Evolutionary conservation across 331 rosid genomes (phyloP), one percentile per base, ranked within the genome.

Genomic region (Acacia pycnantha): DNA sequence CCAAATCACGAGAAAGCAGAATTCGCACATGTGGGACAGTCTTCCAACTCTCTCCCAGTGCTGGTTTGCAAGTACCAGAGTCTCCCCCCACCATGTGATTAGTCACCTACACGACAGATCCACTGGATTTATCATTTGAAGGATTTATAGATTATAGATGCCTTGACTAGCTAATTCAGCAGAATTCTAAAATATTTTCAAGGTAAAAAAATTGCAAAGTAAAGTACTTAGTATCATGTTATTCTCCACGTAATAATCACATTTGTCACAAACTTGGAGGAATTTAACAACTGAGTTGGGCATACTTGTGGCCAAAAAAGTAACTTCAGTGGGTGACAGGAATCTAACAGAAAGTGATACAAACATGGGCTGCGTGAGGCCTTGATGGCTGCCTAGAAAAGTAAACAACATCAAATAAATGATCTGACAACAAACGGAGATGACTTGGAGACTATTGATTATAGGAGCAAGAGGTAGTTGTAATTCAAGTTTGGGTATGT

Each of bases 1-100:
- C 90, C 54, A 72, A 87, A 24, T 91, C 92, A 77, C 85, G 86
- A 66, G 93, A 88, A 80, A 93, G 92, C 61, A 85, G 74, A 82
- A 93, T 89, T 74, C 97, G 87, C 51, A 89, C 88, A 76, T 91
- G 97, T 73, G 97, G 93, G 41, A 95, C 84, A 78, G 91, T 90
- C 88, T 95, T 95, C 98, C 97, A 95, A 80, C 91, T 91, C 90
- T 95, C 94, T 81, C 98, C 97, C 26, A 95, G 95, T 84, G 98
- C 97, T 26, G 98, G 95, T 84, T 95, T 95, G 58, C 94, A 81
- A 74, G 81, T 61, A 78, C 97, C 95, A 31, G 89, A 89, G 37
- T 90, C 98, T 70, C 97, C 97, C 35, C 93, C 93, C 86, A 95
- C 97, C 53, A 93, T 86, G 89, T 95, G 97, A 89, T 93, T 95